Evolutionary conservation across 2,329 filamentous ascomycete species (phyloP).

Genomic region (Nemania diffusa): DNA sequence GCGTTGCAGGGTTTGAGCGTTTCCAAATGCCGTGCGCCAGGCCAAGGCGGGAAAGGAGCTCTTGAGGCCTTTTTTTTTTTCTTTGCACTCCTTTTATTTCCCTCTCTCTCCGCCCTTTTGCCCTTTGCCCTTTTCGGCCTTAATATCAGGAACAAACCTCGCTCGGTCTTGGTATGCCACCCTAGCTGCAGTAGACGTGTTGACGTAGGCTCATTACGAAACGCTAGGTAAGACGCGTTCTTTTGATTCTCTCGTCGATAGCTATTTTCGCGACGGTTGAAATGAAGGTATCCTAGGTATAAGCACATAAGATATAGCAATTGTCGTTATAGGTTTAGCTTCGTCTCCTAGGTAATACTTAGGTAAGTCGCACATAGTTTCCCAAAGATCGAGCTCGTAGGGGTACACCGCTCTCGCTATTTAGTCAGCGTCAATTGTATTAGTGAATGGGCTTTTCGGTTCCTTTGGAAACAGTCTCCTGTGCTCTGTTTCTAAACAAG

Average conservation of each 20-base stretch:
- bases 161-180: constrained; percentile 20
- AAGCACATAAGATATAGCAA: background rate
- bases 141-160: constrained; percentile 20
- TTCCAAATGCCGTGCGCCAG: constrained; percentile 10
- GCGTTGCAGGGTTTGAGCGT: background rate
- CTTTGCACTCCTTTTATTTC: background rate
- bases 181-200: background rate
- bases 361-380: constrained; percentile 10
- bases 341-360: background rate
- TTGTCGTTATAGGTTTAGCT: background rate
- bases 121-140: background rate
- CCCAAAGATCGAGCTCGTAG: background rate
- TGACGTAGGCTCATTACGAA: background rate
- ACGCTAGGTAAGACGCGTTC: background rate
- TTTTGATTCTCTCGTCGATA: background rate
- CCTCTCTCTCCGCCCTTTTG: background rate
- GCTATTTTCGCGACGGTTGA: background rate
- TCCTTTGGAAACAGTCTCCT: constrained; percentile 14
- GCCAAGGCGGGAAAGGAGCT: constrained; percentile 20
- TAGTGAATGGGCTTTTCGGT: background rate
- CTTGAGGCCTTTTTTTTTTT: constrained; percentile 19
- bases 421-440: background rate
- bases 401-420: constrained; percentile 15
- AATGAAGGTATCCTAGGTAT: background rate
- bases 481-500: background rate